phyloP scores from a whole-genome alignment of 2,329 filamentous ascomycete genomes.

The Harringtonia lauricola region DNA sequence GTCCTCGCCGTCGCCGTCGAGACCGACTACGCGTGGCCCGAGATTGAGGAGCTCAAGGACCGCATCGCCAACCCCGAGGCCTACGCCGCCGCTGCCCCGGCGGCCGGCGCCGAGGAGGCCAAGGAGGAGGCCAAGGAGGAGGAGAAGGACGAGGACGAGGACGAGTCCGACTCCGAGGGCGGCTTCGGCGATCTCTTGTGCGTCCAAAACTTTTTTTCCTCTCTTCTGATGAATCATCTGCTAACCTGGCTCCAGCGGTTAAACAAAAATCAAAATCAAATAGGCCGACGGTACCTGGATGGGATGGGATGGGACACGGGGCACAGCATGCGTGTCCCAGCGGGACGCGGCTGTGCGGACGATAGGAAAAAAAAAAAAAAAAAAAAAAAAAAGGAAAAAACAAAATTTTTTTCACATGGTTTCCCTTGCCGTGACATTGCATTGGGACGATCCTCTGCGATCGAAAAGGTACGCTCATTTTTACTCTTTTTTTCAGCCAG shows the following conservation, averaged over 20 bases:
- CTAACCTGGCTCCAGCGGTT: conserved; percentile 8
- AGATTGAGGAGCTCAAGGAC: conserved; percentile 97
- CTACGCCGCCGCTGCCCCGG: conserved; percentile 76
- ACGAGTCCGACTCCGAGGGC: conserved; percentile 55
- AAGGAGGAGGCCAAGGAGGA: conserved; percentile 47
- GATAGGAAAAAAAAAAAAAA: conserved; percentile 3
- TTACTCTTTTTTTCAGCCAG: conserved; percentile 5
- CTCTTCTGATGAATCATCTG: too few relatives aligned
- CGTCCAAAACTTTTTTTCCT: background rate
- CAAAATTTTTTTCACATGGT: background rate
- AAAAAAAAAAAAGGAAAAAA: background rate
- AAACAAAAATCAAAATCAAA: conserved; percentile 4
- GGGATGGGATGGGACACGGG: background rate
- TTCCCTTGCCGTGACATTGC: too few relatives aligned
- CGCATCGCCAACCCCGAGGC: conserved; percentile 98
- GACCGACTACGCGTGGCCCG: conserved; percentile 89
- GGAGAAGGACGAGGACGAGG: conserved; percentile 54
- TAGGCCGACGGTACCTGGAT: too few relatives aligned
- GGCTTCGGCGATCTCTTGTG: conserved; percentile 73
- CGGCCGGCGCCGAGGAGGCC: conserved; percentile 41
- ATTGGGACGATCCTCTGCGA: too few relatives aligned
- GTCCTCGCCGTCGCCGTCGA: conserved; percentile 76
- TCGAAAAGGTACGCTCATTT: conserved; percentile 33
- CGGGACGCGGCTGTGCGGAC: background rate
- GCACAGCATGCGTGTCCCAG: background rate